Percentiles rank a stretch among this genome's conserved stretches.
These are phyloP conservation scores for Starmerella bombicola DNA, from an alignment of 805 yeast genomes.

Conservation along the genomic window DNA sequence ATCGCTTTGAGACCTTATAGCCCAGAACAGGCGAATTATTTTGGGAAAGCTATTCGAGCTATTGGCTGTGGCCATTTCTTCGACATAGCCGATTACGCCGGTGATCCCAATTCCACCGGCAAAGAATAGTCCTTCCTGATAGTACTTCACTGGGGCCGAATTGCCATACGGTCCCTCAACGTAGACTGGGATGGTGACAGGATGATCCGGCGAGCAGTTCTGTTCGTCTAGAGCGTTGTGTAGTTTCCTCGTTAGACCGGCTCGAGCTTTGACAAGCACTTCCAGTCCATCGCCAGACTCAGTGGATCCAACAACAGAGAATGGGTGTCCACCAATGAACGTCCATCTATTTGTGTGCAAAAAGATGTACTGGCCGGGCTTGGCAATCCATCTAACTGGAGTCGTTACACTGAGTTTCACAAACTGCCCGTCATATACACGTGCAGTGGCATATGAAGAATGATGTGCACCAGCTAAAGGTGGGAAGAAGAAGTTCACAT, in stretches of 20 bases:
- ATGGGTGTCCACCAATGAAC: slow-evolving; percentile 61
- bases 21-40: slow-evolving; percentile 26
- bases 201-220: slow-evolving; percentile 27
- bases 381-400: slow-evolving; percentile 43
- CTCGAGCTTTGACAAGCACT: slow-evolving; percentile 40
- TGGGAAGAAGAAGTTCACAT: slow-evolving; percentile 25
- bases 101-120: slow-evolving; percentile 61
- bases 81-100: slow-evolving; percentile 40
- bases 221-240: slow-evolving; percentile 28
- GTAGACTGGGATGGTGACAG: slow-evolving; percentile 33
- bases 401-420: slow-evolving; percentile 39
- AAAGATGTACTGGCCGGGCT: slow-evolving; percentile 54
- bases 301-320: slow-evolving; percentile 39
- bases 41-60: slow-evolving; percentile 9
- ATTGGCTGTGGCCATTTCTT: slow-evolving; percentile 19
- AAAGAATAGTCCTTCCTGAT: slow-evolving; percentile 38
- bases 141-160: slow-evolving; percentile 36
- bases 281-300: slow-evolving; percentile 35
- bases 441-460: slow-evolving; percentile 31
- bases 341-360: slow-evolving; percentile 37
- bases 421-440: slow-evolving; percentile 36
- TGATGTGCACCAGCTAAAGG: slow-evolving; percentile 31
- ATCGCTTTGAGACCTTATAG: slow-evolving; percentile 24
- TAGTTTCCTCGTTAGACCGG: slow-evolving; percentile 40
- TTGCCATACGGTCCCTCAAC: slow-evolving; percentile 56